phyloP scores from a whole-genome alignment of 805 yeast species.

The Metschnikowia borealis region DNA sequence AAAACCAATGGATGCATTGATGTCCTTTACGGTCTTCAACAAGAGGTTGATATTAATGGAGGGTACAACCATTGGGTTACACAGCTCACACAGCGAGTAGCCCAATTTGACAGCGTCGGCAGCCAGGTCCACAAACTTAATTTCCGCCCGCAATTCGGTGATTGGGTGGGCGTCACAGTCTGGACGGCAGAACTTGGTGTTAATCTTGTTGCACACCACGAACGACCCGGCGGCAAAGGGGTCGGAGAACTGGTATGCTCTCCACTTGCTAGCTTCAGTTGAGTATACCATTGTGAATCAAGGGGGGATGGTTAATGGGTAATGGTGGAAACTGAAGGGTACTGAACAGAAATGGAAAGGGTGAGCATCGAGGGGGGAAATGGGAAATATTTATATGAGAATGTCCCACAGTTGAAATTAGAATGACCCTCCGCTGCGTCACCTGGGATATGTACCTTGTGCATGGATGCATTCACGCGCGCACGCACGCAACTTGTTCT shows the following conservation, averaged over 20 bases:
- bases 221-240: constrained; percentile 63
- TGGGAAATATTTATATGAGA: constrained; percentile 8
- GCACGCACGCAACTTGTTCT: not conserved
- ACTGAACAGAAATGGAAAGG: not conserved
- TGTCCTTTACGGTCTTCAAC: constrained; percentile 47
- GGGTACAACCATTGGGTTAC: constrained; percentile 50
- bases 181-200: constrained; percentile 57
- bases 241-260: constrained; percentile 61
- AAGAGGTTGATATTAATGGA: constrained; percentile 44
- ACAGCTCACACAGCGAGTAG: constrained; percentile 48
- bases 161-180: constrained; percentile 54
- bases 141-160: constrained; percentile 41
- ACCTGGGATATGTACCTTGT: not conserved
- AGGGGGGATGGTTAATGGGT: not conserved
- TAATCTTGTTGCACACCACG: constrained; percentile 44
- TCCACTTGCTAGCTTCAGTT: constrained; percentile 49
- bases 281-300: constrained; percentile 33
- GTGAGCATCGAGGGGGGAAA: not conserved
- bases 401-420: constrained; percentile 4
- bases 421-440: constrained; percentile 12
- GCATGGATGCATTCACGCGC: not conserved
- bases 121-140: constrained; percentile 40
- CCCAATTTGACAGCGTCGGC: constrained; percentile 44
- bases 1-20: constrained; percentile 58
- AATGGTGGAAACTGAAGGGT: no score